Percentiles rank a stretch among this genome's conserved stretches.
These are phyloP conservation scores for Nakazawaea molendinolei DNA, from an alignment of 805 yeast species.

Conservation along the genomic window DNA sequence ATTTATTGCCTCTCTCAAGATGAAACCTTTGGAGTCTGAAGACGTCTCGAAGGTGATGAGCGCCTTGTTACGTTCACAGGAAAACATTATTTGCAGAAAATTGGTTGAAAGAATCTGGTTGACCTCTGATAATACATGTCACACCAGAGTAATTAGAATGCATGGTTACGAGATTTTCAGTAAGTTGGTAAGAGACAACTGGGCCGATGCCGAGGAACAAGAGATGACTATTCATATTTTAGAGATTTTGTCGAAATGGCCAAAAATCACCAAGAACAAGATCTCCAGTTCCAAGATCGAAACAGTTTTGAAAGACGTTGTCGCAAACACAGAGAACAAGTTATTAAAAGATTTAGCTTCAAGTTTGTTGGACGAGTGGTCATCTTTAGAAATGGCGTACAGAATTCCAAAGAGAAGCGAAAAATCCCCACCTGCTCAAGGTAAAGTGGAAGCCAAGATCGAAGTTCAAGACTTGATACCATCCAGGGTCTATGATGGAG, in stretches of 20 bases:
- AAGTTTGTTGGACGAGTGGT: conserved; percentile 60
- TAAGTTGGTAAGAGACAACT: conserved; percentile 40
- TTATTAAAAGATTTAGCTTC: conserved; percentile 24
- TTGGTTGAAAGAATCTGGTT: conserved; percentile 61
- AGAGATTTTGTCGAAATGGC: conserved; percentile 56
- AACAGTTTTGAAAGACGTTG: conserved; percentile 42
- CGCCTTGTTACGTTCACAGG: conserved; percentile 72
- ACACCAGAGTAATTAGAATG: conserved; percentile 57
- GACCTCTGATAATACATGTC: conserved; percentile 43
- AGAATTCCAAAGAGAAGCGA: conserved; percentile 63
- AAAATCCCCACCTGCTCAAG: too few relatives aligned
- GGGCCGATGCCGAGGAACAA: conserved; percentile 23
- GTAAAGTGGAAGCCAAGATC: conserved; percentile 4
- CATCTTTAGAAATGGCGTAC: conserved; percentile 69
- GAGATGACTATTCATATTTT: conserved; percentile 43
- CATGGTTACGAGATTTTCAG: conserved; percentile 85
- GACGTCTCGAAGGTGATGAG: conserved; percentile 79
- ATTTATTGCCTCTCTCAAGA: conserved; percentile 54
- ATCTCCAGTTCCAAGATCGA: conserved; percentile 72
- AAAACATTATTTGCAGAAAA: conserved; percentile 53
- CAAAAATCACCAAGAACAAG: conserved; percentile 64
- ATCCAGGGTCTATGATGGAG: conserved; percentile 19
- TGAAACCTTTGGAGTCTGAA: conserved; percentile 40
- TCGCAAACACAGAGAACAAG: conserved; percentile 17
- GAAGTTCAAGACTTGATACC: conserved; percentile 6